Percentiles rank a stretch among this genome's conserved stretches.
These are phyloP conservation scores for Trichophyton schoenleinii DNA, from an alignment of 2,329 filamentous ascomycete species.

Conservation along the genomic window DNA sequence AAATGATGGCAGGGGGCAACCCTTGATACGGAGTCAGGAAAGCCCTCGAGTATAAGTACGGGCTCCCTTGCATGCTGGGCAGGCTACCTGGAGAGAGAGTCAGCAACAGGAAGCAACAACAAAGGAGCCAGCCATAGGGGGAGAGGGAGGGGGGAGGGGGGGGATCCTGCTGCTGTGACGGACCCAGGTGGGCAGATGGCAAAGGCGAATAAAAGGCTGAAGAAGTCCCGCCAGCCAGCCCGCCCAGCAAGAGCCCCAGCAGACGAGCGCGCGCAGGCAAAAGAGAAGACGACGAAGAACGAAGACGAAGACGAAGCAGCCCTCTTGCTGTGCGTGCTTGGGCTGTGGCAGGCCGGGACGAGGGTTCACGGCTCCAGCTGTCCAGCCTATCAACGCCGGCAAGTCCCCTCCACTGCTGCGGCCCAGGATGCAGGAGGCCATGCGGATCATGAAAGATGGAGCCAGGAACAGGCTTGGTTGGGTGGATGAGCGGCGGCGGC, in stretches of 20 bases:
- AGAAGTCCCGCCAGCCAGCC: neutral
- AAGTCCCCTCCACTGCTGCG: slow-evolving; percentile 6
- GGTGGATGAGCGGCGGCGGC: neutral
- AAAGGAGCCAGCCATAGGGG: neutral
- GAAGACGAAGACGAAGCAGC: too few species aligned
- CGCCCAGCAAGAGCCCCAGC: neutral
- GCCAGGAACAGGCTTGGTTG: slow-evolving; percentile 7
- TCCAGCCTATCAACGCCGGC: slow-evolving; percentile 7
- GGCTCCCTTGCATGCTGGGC: neutral
- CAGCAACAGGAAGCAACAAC: neutral
- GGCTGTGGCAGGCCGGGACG: slow-evolving; percentile 8
- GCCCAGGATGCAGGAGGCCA: slow-evolving; percentile 6
- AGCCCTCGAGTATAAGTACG: neutral
- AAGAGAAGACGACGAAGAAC: too few species aligned
- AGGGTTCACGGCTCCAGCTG: slow-evolving; percentile 6
- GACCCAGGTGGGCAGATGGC: neutral
- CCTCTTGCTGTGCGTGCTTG: neutral
- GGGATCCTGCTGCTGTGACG: neutral
- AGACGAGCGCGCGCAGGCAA: neutral
- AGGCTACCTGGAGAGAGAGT: too few species aligned
- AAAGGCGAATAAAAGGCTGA: neutral
- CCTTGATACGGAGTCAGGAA: neutral
- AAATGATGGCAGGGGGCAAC: neutral
- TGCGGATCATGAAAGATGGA: neutral
- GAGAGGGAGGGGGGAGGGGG: too few species aligned